phyloP scores from a whole-genome alignment of 1,284 basidiomycete species.

The Bondarzewia mesenterica region DNA sequence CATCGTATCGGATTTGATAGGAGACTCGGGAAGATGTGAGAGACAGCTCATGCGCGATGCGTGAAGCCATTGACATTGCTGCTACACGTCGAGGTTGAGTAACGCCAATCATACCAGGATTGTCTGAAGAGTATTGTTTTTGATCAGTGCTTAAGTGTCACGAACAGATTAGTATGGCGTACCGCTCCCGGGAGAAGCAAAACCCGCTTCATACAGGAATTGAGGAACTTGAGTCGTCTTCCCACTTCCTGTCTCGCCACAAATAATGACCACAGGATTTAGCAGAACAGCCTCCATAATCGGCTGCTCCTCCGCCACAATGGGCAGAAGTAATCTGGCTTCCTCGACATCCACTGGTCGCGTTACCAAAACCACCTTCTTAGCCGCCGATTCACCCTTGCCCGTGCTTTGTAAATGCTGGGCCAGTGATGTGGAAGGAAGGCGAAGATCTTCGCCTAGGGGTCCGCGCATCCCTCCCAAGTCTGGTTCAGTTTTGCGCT shows the following conservation, averaged over 20 bases:
- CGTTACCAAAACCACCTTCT: conserved; percentile 52
- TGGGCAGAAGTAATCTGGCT: conserved; percentile 76
- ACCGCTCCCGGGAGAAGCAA: conserved; percentile 80
- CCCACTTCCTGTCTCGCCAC: conserved; percentile 90
- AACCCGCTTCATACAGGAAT: conserved; percentile 90
- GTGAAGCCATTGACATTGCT: conserved; percentile 90
- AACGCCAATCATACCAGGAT: conserved; percentile 96
- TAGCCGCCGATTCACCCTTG: conserved; percentile 7
- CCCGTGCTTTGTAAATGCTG: conserved; percentile 32
- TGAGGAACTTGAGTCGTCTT: conserved; percentile 99
- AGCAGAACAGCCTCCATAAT: conserved; percentile 91
- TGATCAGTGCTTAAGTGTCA: conserved; percentile 5
- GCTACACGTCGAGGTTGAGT: conserved; percentile 98
- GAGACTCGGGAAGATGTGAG: conserved; percentile 78
- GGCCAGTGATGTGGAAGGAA: conserved; percentile 58
- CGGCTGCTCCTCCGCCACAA: conserved; percentile 88
- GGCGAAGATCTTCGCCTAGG: conserved; percentile 53
- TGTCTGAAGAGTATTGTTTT: conserved; percentile 62
- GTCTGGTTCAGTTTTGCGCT: conserved; percentile 28
- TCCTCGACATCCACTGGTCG: conserved; percentile 74
- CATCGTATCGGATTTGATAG: conserved; percentile 97
- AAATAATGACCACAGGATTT: conserved; percentile 71
- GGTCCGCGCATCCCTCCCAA: conserved; percentile 51
- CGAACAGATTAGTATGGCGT: conserved; percentile 16
- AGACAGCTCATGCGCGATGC: conserved; percentile 85